A percentile compares a stretch with the other conserved stretches of the same genome.
Conservation (phyloP, 768 basidiomycete genomes). For the Ramaria sp. region DNA sequence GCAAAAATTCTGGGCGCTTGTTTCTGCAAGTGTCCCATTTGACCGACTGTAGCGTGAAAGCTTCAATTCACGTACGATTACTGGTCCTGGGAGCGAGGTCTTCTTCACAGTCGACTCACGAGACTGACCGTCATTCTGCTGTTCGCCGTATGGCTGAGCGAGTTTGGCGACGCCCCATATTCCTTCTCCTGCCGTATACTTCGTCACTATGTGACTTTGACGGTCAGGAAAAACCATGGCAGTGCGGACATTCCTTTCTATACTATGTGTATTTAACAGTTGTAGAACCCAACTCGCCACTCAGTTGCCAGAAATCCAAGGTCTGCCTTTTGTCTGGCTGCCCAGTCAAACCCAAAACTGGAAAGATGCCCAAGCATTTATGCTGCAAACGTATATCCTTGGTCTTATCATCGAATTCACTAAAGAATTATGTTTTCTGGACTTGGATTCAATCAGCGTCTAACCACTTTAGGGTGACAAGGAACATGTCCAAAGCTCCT, state of each 20-base stretch:
- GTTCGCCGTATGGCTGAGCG: conserved; percentile 9
- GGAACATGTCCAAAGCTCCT: background rate
- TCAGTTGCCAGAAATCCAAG: too few species aligned
- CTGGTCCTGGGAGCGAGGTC: conserved; percentile 10
- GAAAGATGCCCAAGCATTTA: background rate
- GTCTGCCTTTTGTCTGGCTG: too few species aligned
- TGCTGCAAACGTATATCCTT: too few species aligned
- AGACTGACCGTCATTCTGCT: conserved; percentile 8
- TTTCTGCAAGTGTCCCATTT: conserved; percentile 7
- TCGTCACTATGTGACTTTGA: conserved; percentile 9
- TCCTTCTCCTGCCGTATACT: conserved; percentile 9
- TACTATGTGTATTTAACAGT: too few species aligned
- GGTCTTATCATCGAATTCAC: too few species aligned
- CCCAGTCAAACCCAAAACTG: too few species aligned
- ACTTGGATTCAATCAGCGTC: too few species aligned
- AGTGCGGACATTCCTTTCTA: conserved; percentile 5
- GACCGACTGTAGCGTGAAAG: conserved; percentile 9
- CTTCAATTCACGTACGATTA: conserved; percentile 5
- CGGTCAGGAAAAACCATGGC: conserved; percentile 11
- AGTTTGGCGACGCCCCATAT: conserved; percentile 9
- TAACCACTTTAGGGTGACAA: too few species aligned
- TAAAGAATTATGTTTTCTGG: too few species aligned
- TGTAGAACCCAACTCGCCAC: too few species aligned
- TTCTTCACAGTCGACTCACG: conserved; percentile 4
- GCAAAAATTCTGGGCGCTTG: background rate